A percentile compares a stretch with the other conserved stretches of the same genome.
Evolutionary conservation across 2,329 filamentous ascomycete species (phyloP).

Genomic region (Phaeosphaeriaceae sp.): DNA sequence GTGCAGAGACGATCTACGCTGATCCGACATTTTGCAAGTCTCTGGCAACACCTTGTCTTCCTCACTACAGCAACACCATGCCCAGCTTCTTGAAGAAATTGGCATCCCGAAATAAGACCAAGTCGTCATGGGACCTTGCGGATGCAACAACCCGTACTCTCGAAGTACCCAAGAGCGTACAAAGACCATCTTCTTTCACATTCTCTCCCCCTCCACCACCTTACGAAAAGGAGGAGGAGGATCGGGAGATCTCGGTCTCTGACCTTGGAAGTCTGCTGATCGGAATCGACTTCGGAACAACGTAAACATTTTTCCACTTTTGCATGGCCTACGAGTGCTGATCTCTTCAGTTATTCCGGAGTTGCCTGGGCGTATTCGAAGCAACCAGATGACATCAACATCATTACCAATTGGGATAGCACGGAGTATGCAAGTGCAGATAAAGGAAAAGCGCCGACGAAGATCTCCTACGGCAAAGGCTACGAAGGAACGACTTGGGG

Average conservation of each 20-base stretch:
- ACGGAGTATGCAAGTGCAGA: conserved; percentile 5
- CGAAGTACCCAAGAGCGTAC: neutral
- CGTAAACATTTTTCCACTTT: conserved; percentile 18
- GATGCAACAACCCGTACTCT: neutral
- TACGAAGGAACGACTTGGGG: conserved; percentile 4
- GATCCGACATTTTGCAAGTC: neutral
- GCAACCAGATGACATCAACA: conserved; percentile 13
- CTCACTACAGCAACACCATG: neutral
- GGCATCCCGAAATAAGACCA: neutral
- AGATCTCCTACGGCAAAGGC: conserved; percentile 12
- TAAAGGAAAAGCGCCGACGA: conserved; percentile 13
- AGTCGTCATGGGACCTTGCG: neutral
- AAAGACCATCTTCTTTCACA: neutral
- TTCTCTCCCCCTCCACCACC: neutral
- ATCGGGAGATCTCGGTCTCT: neutral
- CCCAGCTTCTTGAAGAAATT: neutral
- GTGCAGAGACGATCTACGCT: neutral
- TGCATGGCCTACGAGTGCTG: neutral
- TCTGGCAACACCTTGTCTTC: neutral
- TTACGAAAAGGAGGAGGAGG: neutral
- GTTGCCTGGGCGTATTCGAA: conserved; percentile 31
- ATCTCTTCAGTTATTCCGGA: conserved; percentile 31
- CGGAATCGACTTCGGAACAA: conserved; percentile 43
- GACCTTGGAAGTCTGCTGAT: conserved; percentile 20
- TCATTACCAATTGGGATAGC: conserved; percentile 19